Conservation (phyloP, 208 protist genomes). For the Acanthamoeba castellanii region DNA sequence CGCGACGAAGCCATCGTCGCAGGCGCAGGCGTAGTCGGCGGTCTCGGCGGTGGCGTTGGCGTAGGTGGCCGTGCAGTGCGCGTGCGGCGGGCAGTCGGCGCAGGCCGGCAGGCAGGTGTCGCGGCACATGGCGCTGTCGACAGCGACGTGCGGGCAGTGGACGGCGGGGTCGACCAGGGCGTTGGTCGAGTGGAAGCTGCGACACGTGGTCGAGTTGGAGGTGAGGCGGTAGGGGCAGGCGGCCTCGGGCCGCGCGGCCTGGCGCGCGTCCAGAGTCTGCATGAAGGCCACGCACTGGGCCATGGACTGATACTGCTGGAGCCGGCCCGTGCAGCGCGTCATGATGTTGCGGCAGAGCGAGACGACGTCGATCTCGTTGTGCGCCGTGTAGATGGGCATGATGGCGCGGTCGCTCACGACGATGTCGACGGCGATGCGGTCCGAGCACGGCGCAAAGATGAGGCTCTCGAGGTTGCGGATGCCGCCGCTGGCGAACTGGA, state of each 20-base stretch:
- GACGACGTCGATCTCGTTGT: background rate
- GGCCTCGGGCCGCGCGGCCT: background rate
- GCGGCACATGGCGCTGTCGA: background rate
- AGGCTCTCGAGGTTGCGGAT: background rate
- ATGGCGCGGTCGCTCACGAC: conserved; percentile 1
- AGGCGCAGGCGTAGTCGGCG: background rate
- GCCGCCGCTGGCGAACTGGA: background rate
- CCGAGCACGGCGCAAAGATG: background rate
- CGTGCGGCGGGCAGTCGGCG: background rate
- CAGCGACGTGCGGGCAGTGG: background rate
- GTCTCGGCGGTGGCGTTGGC: background rate
- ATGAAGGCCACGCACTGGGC: background rate
- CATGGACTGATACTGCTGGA: background rate
- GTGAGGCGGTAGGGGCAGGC: conserved; percentile 35
- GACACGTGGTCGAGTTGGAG: conserved; percentile 9
- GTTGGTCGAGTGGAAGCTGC: conserved; percentile 51
- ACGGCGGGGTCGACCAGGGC: conserved; percentile 3
- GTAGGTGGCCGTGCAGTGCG: conserved; percentile 1
- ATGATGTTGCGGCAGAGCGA: background rate
- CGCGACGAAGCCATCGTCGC: conserved; percentile 11
- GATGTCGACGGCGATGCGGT: background rate
- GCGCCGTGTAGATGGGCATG: background rate
- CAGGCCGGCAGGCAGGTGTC: background rate
- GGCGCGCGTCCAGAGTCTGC: background rate
- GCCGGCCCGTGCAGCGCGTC: background rate